Evolutionary conservation across 2,329 filamentous ascomycete species (phyloP).

Genomic region (Beauveria bassiana): DNA sequence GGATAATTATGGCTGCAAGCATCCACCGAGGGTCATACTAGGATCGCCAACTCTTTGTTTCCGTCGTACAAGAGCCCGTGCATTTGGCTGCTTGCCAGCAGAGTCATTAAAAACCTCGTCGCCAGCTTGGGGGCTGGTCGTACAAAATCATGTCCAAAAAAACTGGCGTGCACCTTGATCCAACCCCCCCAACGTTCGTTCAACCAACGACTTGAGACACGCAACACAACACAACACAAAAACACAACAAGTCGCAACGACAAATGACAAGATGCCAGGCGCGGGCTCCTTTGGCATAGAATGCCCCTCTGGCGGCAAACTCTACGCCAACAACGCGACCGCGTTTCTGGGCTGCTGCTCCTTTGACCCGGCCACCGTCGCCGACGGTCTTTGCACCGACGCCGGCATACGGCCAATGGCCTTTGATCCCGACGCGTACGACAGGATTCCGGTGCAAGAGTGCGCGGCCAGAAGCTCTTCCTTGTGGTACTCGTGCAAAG

Average conservation of each 20-base stretch:
- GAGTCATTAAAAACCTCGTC: too few relatives aligned
- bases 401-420: conserved; percentile 20
- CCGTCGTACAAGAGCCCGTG: background rate
- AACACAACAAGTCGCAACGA: background rate
- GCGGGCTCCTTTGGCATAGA: conserved; percentile 18
- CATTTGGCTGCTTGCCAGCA: background rate
- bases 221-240: background rate
- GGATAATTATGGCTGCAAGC: background rate
- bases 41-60: background rate
- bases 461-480: conserved; percentile 20
- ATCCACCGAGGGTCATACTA: background rate
- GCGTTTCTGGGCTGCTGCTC: conserved; percentile 36
- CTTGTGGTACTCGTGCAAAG: conserved; percentile 28
- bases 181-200: too few relatives aligned
- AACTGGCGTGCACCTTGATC: too few relatives aligned
- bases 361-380: conserved; percentile 25
- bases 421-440: conserved; percentile 21
- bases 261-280: background rate
- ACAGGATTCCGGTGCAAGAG: conserved; percentile 22
- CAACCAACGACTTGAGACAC: background rate
- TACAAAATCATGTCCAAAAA: too few relatives aligned
- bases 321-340: conserved; percentile 27
- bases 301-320: conserved; percentile 25
- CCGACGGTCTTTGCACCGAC: conserved; percentile 26
- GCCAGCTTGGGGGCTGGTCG: too few relatives aligned